These are phyloP conservation scores for Torulaspora maleeae DNA, from an alignment of 805 yeast genomes.

Conservation along the genomic window DNA sequence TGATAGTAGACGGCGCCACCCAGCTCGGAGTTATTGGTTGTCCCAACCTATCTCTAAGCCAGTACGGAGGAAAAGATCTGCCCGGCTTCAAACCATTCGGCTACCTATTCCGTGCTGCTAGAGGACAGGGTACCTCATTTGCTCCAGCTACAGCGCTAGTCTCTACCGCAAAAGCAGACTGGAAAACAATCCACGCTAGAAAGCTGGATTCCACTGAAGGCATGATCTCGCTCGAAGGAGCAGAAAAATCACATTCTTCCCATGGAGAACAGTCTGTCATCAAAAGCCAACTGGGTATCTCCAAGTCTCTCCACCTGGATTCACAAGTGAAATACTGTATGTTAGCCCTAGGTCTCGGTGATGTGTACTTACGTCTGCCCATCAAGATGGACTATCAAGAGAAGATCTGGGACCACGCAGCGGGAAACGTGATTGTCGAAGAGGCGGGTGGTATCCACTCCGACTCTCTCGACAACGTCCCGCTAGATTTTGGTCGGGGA, in stretches of 20 bases:
- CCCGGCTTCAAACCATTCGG: slow-evolving; percentile 30
- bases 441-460: slow-evolving; percentile 93
- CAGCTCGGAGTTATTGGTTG: slow-evolving; percentile 93
- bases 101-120: slow-evolving; percentile 33
- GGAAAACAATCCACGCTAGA: slow-evolving; percentile 56
- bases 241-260: slow-evolving; percentile 91
- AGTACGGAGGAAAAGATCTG: slow-evolving; percentile 38
- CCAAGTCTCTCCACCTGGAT: slow-evolving; percentile 73
- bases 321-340: slow-evolving; percentile 96
- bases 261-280: slow-evolving; percentile 79
- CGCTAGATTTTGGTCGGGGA: slow-evolving; percentile 80
- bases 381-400: slow-evolving; percentile 71
- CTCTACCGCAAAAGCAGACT: slow-evolving; percentile 23
- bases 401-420: slow-evolving; percentile 99
- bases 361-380: slow-evolving; percentile 86
- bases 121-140: slow-evolving; percentile 36
- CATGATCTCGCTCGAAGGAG: slow-evolving; percentile 61
- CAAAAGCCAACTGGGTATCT: slow-evolving; percentile 58
- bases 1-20: slow-evolving; percentile 80
- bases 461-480: slow-evolving; percentile 65
- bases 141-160: slow-evolving; percentile 26
- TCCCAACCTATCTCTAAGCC: slow-evolving; percentile 64
- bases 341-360: slow-evolving; percentile 86
- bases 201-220: slow-evolving; percentile 20
- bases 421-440: slow-evolving; percentile 78